phyloP scores from a whole-genome alignment of 805 yeast genomes.

The Saccharomycopsis selenospora region DNA sequence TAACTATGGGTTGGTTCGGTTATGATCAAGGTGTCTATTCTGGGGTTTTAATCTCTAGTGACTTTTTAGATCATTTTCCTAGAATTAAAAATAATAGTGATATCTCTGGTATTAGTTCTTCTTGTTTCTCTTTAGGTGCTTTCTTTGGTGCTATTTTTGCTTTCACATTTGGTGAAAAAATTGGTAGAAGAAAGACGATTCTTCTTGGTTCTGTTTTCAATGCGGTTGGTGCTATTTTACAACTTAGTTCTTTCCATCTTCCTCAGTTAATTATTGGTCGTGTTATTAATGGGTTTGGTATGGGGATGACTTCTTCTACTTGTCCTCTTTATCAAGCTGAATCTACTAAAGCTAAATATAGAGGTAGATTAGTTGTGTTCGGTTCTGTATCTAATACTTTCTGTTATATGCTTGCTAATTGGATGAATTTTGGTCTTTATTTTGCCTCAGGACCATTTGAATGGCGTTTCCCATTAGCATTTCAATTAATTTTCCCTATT shows the following conservation, averaged over 20 bases:
- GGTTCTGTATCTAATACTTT: conserved; percentile 65
- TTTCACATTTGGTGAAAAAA: conserved; percentile 45
- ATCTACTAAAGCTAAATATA: conserved; percentile 52
- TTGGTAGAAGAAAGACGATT: conserved; percentile 59
- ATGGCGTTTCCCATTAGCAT: conserved; percentile 76
- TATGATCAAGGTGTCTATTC: conserved; percentile 69
- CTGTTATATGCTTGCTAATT: conserved; percentile 69
- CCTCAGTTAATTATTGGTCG: conserved; percentile 51
- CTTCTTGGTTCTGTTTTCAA: conserved; percentile 46
- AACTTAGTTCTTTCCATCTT: conserved; percentile 37
- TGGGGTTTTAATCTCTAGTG: conserved; percentile 56
- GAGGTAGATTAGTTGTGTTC: conserved; percentile 62
- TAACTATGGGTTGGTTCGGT: conserved; percentile 35
- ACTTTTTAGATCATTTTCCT: conserved; percentile 50
- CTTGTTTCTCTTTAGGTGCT: conserved; percentile 65
- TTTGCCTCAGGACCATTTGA: conserved; percentile 43
- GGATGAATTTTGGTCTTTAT: conserved; percentile 67
- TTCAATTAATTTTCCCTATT: conserved; percentile 52
- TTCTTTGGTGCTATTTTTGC: conserved; percentile 59
- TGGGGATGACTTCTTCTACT: conserved; percentile 68
- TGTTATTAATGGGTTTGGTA: conserved; percentile 65
- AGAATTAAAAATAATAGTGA: conserved; percentile 51
- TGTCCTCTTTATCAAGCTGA: conserved; percentile 81
- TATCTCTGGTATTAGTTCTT: conserved; percentile 36
- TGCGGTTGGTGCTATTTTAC: conserved; percentile 52